Percentiles rank a stretch among this genome's conserved stretches.
phyloP scores from a whole-genome alignment of 2,329 filamentous ascomycete genomes.

The Fusarium robinianum region DNA sequence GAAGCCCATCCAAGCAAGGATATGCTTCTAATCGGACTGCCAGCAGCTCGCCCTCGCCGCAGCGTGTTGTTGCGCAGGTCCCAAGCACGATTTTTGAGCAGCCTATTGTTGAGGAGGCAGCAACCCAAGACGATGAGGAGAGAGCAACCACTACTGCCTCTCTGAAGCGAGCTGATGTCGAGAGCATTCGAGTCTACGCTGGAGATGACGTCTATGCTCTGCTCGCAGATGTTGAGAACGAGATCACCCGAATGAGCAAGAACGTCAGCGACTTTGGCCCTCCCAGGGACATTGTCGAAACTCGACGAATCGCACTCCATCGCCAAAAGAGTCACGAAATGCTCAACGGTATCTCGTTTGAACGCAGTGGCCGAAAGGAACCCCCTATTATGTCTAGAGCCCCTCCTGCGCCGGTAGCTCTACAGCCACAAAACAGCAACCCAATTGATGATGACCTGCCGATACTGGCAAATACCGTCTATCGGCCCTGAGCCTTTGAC shows the following conservation, averaged over 20 bases:
- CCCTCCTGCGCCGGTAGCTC: too few species aligned
- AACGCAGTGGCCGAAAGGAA: conserved; percentile 27
- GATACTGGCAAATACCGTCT: conserved; percentile 56
- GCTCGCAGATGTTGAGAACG: conserved; percentile 66
- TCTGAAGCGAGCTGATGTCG: conserved; percentile 50
- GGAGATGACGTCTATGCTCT: conserved; percentile 69
- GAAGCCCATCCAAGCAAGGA: conserved; percentile 58
- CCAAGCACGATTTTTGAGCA: conserved; percentile 61
- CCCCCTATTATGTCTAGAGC: too few species aligned
- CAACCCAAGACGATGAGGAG: conserved; percentile 35
- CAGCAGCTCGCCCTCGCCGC: conserved; percentile 53
- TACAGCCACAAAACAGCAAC: conserved; percentile 37
- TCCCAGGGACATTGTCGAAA: conserved; percentile 32
- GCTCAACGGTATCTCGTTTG: conserved; percentile 45
- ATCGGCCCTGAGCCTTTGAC: conserved; percentile 45
- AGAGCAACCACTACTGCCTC: conserved; percentile 31
- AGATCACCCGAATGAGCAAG: conserved; percentile 45
- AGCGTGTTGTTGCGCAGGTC: conserved; percentile 57
- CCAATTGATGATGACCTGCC: conserved; percentile 40
- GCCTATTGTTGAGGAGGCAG: conserved; percentile 50
- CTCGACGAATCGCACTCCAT: conserved; percentile 46
- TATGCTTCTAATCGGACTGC: conserved; percentile 41
- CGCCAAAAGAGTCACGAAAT: conserved; percentile 57
- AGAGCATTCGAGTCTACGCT: conserved; percentile 71
- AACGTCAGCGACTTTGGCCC: conserved; percentile 16